These are phyloP conservation scores for Aeminium ludgeri DNA, from an alignment of 495 filamentous ascomycete species.

Conservation along the genomic window DNA sequence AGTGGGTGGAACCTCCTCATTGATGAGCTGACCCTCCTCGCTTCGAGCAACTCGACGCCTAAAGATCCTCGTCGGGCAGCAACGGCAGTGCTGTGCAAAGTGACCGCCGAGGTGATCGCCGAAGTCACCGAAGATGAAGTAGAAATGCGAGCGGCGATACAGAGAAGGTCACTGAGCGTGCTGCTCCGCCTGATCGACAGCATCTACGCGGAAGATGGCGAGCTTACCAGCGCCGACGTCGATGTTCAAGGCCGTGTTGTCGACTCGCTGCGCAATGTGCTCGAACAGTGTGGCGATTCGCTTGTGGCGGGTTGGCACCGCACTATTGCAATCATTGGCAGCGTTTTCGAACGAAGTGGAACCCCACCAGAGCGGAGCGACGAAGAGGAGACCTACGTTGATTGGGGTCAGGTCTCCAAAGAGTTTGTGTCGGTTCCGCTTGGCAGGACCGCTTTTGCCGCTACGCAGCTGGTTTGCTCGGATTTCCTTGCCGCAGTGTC, in stretches of 20 bases:
- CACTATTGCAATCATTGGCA: constrained; percentile 70
- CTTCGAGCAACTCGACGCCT: constrained; percentile 53
- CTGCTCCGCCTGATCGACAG: constrained; percentile 39
- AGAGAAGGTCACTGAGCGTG: constrained; percentile 53
- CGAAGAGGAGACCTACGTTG: constrained; percentile 18
- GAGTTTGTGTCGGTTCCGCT: constrained; percentile 44
- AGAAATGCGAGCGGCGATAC: constrained; percentile 38
- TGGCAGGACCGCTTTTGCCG: constrained; percentile 69
- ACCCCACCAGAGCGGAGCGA: neutral
- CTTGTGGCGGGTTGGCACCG: constrained; percentile 68
- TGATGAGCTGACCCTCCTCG: constrained; percentile 45
- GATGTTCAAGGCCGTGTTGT: constrained; percentile 72
- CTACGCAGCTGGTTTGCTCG: constrained; percentile 80
- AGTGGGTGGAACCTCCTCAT: constrained; percentile 65
- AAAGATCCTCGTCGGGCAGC: constrained; percentile 56
- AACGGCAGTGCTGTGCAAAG: constrained; percentile 37
- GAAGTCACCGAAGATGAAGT: constrained; percentile 21
- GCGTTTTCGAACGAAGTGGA: constrained; percentile 45
- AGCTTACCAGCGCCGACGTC: constrained; percentile 43
- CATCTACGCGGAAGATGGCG: constrained; percentile 32
- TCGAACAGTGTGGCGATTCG: constrained; percentile 79
- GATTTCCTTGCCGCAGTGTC: constrained; percentile 77
- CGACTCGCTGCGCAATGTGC: constrained; percentile 60
- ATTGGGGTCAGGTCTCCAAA: constrained; percentile 9
- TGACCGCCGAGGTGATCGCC: constrained; percentile 24